Percentiles rank a stretch among this genome's conserved stretches.
These are phyloP conservation scores for Theileria equi DNA, from an alignment of 169 alveolate genomes.

Conservation along the genomic window DNA sequence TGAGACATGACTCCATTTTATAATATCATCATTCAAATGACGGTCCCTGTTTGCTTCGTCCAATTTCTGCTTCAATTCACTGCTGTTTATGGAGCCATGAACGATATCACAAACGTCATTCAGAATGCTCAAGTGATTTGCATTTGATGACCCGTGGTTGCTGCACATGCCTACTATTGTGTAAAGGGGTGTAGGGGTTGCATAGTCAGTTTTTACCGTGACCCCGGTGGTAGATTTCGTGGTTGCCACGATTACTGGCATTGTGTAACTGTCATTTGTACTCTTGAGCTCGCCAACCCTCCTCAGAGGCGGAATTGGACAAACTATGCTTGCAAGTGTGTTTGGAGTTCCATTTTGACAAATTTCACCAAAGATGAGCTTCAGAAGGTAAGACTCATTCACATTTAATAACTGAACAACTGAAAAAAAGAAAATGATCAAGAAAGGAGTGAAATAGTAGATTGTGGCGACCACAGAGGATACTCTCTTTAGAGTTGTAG, in stretches of 20 bases:
- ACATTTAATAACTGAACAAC: constrained; percentile 1
- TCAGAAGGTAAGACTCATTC: constrained; percentile 3
- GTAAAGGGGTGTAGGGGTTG: constrained; percentile 17
- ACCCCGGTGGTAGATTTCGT: not conserved
- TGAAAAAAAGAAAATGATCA: no score
- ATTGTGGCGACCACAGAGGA: no score
- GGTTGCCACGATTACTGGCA: constrained; percentile 5
- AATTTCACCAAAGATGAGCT: not conserved
- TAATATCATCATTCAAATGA: not conserved
- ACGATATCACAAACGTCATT: constrained; percentile 6
- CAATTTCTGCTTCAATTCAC: not conserved
- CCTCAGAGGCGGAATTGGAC: constrained; percentile 14
- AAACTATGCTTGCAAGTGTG: constrained; percentile 11
- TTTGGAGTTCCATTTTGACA: constrained; percentile 14
- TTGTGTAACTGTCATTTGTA: not conserved
- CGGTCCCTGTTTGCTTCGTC: not conserved
- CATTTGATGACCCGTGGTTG: not conserved
- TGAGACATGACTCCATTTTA: constrained; percentile 1
- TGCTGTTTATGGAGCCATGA: not conserved
- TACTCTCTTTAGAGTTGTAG: no score
- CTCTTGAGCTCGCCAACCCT: no score
- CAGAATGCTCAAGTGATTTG: not conserved
- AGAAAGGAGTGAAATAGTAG: no score
- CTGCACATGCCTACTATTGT: constrained; percentile 6
- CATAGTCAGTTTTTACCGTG: constrained; percentile 3